Percentiles rank a stretch among this genome's conserved stretches.
phyloP scores from a whole-genome alignment of 352 stramenopile species.

The Nothophytophthora sp. region DNA sequence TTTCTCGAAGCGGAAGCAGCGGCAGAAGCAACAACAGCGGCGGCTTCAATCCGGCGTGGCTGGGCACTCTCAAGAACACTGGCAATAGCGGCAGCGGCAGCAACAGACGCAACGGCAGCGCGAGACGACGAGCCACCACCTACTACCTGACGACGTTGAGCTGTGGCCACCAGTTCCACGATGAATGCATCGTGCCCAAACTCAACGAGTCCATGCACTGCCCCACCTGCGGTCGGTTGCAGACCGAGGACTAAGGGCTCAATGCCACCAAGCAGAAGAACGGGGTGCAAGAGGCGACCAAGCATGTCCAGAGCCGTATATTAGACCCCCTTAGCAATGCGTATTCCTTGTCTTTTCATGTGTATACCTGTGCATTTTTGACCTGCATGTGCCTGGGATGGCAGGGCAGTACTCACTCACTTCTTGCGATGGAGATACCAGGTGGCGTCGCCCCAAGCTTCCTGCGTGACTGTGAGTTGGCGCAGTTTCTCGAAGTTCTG shows the following conservation, averaged over 20 bases:
- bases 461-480: constrained; percentile 48
- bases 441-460: constrained; percentile 57
- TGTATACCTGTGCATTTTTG: not conserved
- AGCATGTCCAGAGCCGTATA: constrained; percentile 31
- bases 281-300: constrained; percentile 3
- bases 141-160: constrained; percentile 74
- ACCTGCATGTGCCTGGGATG: not conserved
- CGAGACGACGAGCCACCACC: constrained; percentile 26
- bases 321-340: constrained; percentile 28
- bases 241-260: constrained; percentile 21
- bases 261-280: constrained; percentile 12
- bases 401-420: too few relatives aligned
- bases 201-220: constrained; percentile 74
- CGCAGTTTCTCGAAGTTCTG: constrained; percentile 49
- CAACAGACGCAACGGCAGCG: constrained; percentile 13
- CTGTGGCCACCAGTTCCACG: constrained; percentile 81
- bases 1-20: constrained; percentile 16
- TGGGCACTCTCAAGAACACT: constrained; percentile 11
- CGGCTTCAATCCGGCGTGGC: constrained; percentile 16
- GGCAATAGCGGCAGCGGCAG: constrained; percentile 1
- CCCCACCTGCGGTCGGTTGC: constrained; percentile 53
- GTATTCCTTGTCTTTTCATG: constrained; percentile 13
- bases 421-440: constrained; percentile 63
- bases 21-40: constrained; percentile 9
- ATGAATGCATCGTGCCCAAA: constrained; percentile 81